Conservation (phyloP, 768 basidiomycete species). For the Candolleomyces efflorescens region DNA sequence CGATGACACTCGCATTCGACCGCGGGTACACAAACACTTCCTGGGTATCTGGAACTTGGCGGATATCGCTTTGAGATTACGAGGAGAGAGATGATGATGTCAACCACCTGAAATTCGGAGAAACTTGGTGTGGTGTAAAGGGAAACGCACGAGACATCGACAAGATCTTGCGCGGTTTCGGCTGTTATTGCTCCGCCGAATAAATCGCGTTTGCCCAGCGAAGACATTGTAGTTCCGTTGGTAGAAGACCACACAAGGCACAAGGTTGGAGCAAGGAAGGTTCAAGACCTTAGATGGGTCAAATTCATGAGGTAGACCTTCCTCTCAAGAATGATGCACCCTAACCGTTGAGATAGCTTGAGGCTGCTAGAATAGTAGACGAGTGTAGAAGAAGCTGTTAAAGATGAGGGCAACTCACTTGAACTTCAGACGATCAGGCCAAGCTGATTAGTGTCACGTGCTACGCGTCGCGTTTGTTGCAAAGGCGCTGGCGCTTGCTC, state of each 20-base stretch:
- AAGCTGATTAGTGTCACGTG: neutral
- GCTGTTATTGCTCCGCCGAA: constrained; percentile 87
- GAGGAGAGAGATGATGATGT: constrained; percentile 1
- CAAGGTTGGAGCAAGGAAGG: neutral
- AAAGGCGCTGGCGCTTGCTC: neutral
- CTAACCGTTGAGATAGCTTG: constrained; percentile 7
- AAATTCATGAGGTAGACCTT: neutral
- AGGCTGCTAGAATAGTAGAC: neutral
- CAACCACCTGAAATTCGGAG: neutral
- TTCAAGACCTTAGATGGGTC: neutral
- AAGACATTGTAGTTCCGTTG: neutral
- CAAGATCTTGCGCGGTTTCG: constrained; percentile 46
- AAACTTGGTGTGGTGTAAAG: neutral
- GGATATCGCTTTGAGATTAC: constrained; percentile 36
- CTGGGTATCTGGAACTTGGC: constrained; percentile 92
- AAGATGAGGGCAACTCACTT: no score
- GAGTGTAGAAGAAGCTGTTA: neutral
- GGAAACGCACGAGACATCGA: constrained; percentile 86
- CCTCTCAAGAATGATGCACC: constrained; percentile 13
- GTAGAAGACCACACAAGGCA: neutral
- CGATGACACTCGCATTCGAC: constrained; percentile 68
- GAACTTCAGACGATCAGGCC: neutral
- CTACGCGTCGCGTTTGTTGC: constrained; percentile 30
- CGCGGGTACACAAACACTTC: constrained; percentile 82
- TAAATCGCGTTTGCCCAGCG: constrained; percentile 40